These are phyloP conservation scores for Phytopythium montanum DNA, from an alignment of 352 stramenopile species.

Conservation along the genomic window DNA sequence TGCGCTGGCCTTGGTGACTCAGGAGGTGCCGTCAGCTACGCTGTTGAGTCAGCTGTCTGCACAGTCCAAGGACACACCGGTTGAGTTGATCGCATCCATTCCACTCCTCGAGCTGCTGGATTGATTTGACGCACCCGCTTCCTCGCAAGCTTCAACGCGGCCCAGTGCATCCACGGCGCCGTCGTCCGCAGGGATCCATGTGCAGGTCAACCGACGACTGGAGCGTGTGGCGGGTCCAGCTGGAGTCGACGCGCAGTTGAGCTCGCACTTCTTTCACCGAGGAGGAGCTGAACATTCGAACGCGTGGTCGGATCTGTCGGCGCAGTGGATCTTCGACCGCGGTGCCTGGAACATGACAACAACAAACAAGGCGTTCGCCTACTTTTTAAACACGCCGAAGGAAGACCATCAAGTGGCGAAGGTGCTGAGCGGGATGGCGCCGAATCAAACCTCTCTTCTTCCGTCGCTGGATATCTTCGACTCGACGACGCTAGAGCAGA, in stretches of 20 bases:
- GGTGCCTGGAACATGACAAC: no score
- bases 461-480: no score
- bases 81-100: background rate
- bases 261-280: constrained; percentile 22
- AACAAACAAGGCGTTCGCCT: no score
- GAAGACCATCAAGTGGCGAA: no score
- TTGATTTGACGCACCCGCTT: background rate
- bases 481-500: no score
- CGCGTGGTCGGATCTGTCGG: background rate
- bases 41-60: background rate
- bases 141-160: background rate
- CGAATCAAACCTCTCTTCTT: no score
- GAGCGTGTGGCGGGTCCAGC: background rate
- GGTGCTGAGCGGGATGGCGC: no score
- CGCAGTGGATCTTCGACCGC: constrained; percentile 30
- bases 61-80: background rate
- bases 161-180: background rate
- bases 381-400: no score
- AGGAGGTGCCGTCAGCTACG: background rate
- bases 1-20: background rate
- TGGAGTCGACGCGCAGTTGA: constrained; percentile 6
- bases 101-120: background rate
- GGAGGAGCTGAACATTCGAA: constrained; percentile 23
- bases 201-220: background rate
- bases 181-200: background rate